Base-by-base conservation (phyloP, 192 early-diverging fungal species). In the Rhizophagus clarus region DNA sequence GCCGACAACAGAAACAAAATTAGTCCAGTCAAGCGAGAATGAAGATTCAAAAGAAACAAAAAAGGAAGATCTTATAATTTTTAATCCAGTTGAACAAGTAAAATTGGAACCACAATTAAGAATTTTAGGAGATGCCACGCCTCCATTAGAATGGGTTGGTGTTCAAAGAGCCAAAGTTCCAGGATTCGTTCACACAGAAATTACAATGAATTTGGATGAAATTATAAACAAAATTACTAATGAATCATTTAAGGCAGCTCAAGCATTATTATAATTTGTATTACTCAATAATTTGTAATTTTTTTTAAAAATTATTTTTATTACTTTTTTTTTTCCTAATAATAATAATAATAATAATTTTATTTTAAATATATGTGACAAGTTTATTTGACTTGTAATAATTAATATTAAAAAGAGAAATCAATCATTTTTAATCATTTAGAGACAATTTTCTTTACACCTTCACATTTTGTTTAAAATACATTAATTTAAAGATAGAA, bases 121-220 rank as follows among this genome's bases (percentile, higher is more conserved):
- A 79, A 63, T 83, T 26, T 84, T 88, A 85, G 87, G 84, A 4
- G 87, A 88, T 73, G 87, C 87, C 7, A 88, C 87, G 3, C 87
- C 87, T 11, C 86, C 87, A 51, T 81, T 88, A n/a, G 87, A 88
- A 75, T 88, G 87, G 87, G 75, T 87, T 2, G 86, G 86, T 37
- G 49, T 88, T 24, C 84, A 83, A 45, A 80, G 83, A 77, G 86
- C 85, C 47, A 82, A 82, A 31, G 60, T 88, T 40, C 87, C 87
- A 26, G 86, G 80, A 12, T 64, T 87, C 34, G 78, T 87, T 42
- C 87, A 88, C 76, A 82, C 83, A 76, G 72, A 79, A 40, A 61
- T 88, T 8, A 88, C 84, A 12, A 29, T 88, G 45, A 79, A 81
- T 71, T 62, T 88, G 26, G 87, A 88, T 56, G 74, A 85, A 70